Base-by-base conservation (phyloP, 345 rosid species). In the Pseudoturritis turrita region DNA sequence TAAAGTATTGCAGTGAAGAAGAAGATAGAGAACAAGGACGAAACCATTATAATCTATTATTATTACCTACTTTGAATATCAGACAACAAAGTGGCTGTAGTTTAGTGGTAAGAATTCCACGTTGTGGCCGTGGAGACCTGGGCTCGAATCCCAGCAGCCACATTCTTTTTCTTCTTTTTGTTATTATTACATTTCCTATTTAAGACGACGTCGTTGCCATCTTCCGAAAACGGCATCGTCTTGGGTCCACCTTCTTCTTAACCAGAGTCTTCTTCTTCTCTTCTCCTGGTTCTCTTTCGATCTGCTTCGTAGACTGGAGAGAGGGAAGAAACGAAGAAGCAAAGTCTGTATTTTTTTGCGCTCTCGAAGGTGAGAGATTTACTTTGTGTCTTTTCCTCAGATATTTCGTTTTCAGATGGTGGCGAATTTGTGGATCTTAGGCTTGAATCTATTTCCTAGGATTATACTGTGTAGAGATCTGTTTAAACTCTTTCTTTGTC, bases 131-230 rank as follows among this genome's bases (percentile, higher is more conserved):
- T 87, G 85, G 88, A 76, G 89, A 87, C 88, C 92, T 81, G 85
- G 88, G 96, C 92, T 89, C 87, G 89, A 89, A 81, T 87, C 87
- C 96, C 84, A 87, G 86, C 89, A 85, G 89, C 88, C 88, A 85
- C 92, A 85, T 11, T 33, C 13, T 31, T 21, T 31, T 41, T 9
- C 0, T 1, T 0, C 7, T 10, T 3, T 23, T 0, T 8, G 37
- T 33, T 9, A 33, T 10, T 0, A 23, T n/a, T n/a, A n/a, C n/a
- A 2, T 0, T 2, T 33, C 37, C n/a, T 0, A 7, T 2, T 0
- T 0, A 33, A 54, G 1, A 45, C 58, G 62, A 7, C 62, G 52
- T 40, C 72, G 62, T 37, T 2, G 0, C 1, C 0, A 5, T 5
- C 0, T 57, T 0, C 0, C 7, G 0, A 22, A 67, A 53, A 53